Conservation (phyloP, 1,284 basidiomycete genomes). For the Trametes pubescens region DNA sequence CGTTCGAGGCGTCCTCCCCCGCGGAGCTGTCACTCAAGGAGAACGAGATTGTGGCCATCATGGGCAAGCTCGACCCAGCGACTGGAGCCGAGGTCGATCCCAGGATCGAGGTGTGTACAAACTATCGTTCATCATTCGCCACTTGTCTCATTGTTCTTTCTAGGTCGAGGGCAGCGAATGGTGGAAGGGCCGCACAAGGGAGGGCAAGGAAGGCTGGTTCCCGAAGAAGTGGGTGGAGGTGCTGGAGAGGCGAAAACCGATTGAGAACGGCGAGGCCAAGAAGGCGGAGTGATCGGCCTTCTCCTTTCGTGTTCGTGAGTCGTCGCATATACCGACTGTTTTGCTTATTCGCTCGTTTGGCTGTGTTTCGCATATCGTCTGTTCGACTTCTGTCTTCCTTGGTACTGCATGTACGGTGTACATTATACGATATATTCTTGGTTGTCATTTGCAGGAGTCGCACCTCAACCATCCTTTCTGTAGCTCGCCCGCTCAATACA, state of each 20-base stretch:
- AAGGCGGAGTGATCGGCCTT: constrained; percentile 48
- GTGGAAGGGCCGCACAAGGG: constrained; percentile 96
- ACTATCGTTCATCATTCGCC: background rate
- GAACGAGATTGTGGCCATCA: constrained; percentile 95
- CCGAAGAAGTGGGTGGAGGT: constrained; percentile 90
- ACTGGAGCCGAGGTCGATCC: constrained; percentile 77
- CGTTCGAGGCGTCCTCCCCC: constrained; percentile 78
- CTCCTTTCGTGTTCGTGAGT: constrained; percentile 3
- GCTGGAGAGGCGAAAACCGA: constrained; percentile 56
- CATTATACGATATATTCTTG: background rate
- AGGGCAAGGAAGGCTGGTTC: constrained; percentile 97
- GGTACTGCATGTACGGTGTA: constrained; percentile 7
- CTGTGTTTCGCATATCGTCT: background rate
- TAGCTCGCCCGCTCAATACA: too few relatives aligned
- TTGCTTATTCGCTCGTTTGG: constrained; percentile 11
- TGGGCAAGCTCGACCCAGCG: constrained; percentile 81
- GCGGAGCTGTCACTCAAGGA: constrained; percentile 86
- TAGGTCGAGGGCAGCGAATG: constrained; percentile 75
- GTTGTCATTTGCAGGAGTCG: background rate
- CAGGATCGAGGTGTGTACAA: constrained; percentile 60
- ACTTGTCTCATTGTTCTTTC: background rate
- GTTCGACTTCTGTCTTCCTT: background rate
- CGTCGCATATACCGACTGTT: constrained; percentile 11
- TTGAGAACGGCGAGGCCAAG: constrained; percentile 47
- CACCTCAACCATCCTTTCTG: too few relatives aligned